Evolutionary conservation across 768 basidiomycete species (phyloP).

Genomic region (Neoboletus subvelutipes): DNA sequence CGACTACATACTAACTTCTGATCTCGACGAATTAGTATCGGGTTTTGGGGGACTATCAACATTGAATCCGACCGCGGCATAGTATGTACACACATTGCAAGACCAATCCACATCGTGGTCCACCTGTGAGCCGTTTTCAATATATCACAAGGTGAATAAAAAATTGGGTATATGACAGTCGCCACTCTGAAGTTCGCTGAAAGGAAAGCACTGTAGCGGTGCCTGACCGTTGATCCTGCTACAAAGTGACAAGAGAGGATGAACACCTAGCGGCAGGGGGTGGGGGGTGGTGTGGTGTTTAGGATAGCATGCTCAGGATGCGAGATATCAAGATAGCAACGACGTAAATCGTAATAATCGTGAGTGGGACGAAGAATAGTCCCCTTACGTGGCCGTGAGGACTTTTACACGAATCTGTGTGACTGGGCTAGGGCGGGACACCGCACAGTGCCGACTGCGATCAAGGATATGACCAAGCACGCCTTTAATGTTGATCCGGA

Average conservation of each 20-base stretch:
- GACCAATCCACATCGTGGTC: neutral
- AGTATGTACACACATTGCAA: neutral
- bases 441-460: neutral
- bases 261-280: neutral
- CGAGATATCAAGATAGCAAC: conserved; percentile 30
- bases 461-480: neutral
- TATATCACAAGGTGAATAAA: conserved; percentile 10
- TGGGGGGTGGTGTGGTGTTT: neutral
- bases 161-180: conserved; percentile 18
- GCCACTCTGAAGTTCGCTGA: conserved; percentile 1
- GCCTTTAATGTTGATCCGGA: conserved; percentile 12
- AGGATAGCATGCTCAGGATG: conserved; percentile 22
- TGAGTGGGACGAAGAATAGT: conserved; percentile 9
- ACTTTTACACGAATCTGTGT: conserved; percentile 3
- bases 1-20: too few species aligned
- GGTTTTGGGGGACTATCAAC: too few species aligned
- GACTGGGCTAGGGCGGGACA: neutral
- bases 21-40: neutral
- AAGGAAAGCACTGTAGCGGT: conserved; percentile 5
- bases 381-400: conserved; percentile 6
- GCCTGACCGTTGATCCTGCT: conserved; percentile 11
- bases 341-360: conserved; percentile 24
- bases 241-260: conserved; percentile 7
- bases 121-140: neutral
- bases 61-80: neutral